phyloP scores from a whole-genome alignment of 2,329 filamentous ascomycete species.

The Calonectria leucothoes region DNA sequence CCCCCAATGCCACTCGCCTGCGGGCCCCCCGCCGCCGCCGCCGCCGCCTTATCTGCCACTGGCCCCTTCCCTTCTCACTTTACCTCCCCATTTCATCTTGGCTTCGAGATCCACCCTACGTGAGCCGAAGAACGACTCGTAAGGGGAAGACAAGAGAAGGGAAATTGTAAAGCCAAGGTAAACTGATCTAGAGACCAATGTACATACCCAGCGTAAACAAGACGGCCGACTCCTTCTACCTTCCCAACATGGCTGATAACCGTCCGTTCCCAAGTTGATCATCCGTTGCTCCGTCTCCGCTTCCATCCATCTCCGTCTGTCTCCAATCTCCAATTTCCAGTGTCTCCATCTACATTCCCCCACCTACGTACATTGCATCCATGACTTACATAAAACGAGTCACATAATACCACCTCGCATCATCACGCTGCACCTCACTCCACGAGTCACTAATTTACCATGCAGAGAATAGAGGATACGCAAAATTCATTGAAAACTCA shows the following conservation, averaged over 20 bases:
- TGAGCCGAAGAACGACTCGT: neutral
- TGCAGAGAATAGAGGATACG: conserved; percentile 3
- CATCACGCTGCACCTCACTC: neutral
- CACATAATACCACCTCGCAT: neutral
- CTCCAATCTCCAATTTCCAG: neutral
- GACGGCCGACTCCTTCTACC: conserved; percentile 19
- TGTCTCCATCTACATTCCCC: neutral
- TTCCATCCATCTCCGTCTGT: neutral
- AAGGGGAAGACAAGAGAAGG: neutral
- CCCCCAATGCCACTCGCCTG: neutral
- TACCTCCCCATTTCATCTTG: conserved; percentile 20
- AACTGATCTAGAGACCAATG: no score
- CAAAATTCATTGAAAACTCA: conserved; percentile 21
- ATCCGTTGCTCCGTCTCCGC: neutral
- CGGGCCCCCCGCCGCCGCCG: no score
- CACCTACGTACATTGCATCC: neutral
- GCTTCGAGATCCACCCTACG: neutral
- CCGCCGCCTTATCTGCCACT: conserved; percentile 8
- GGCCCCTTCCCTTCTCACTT: neutral
- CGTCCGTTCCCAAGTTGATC: neutral
- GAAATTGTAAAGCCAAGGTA: no score
- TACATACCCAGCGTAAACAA: no score
- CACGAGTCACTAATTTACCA: neutral
- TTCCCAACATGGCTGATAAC: conserved; percentile 1
- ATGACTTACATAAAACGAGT: conserved; percentile 3